These are phyloP conservation scores for Carex littledalei DNA, from an alignment of 176 grass and related monocot species.

Conservation along the genomic window DNA sequence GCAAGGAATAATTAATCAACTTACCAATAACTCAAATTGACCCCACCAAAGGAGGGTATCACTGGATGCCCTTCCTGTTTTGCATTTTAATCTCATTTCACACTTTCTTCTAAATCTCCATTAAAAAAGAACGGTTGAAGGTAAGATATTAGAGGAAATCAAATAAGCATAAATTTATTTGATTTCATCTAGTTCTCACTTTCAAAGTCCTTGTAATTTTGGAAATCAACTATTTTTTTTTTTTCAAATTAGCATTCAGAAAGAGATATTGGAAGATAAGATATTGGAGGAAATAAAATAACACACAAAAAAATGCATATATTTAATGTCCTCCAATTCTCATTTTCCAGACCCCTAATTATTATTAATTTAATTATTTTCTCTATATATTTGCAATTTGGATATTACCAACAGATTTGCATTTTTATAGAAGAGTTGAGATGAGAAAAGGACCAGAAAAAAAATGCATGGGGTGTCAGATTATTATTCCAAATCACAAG, in stretches of 20 bases:
- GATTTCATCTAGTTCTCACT: background rate
- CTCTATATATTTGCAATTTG: background rate
- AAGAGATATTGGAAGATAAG: constrained; percentile 6
- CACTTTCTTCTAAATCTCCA: background rate
- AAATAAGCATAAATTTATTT: background rate
- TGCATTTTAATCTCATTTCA: background rate
- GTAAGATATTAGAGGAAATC: background rate
- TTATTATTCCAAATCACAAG: background rate
- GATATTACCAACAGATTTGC: background rate
- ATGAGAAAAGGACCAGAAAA: background rate
- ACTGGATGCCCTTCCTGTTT: background rate
- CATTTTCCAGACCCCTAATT: background rate
- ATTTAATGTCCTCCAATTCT: constrained; percentile 1
- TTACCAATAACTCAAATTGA: background rate
- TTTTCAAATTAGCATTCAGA: background rate
- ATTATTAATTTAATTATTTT: background rate
- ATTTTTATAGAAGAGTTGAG: background rate
- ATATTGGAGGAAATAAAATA: constrained; percentile 15
- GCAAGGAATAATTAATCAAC: too few relatives aligned
- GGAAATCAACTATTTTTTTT: background rate
- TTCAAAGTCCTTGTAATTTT: background rate
- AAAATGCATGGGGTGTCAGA: background rate
- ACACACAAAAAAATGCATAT: background rate
- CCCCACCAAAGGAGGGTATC: background rate
- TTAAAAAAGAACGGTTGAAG: background rate